Evolutionary conservation across 2,329 filamentous ascomycete genomes (phyloP).

Genomic region (Epichloe brachyelytri): DNA sequence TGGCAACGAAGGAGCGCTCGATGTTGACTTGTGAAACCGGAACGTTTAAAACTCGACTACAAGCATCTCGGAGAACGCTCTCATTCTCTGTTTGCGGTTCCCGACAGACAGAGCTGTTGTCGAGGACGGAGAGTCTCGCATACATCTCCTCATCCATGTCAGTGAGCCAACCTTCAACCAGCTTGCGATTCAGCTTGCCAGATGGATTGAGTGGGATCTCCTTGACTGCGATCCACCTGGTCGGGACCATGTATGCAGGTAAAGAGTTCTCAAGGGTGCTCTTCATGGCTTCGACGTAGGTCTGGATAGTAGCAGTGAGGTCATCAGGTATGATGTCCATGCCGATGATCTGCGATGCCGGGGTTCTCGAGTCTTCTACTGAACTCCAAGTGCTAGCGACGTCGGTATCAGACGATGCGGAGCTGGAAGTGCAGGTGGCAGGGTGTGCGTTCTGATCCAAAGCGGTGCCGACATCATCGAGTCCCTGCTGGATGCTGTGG

Average conservation of each 20-base stretch:
- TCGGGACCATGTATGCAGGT: slow-evolving; percentile 10
- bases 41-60: slow-evolving; percentile 28
- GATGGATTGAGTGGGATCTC: slow-evolving; percentile 7
- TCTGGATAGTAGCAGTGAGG: neutral
- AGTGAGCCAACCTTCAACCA: neutral
- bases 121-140: neutral
- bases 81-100: slow-evolving; percentile 1
- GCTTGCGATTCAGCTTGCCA: slow-evolving; percentile 9
- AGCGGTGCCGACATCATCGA: neutral
- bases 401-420: neutral
- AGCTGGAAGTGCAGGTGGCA: neutral
- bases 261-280: slow-evolving; percentile 5
- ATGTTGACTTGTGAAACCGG: slow-evolving; percentile 15
- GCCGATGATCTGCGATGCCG: neutral
- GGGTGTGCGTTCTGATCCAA: neutral
- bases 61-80: slow-evolving; percentile 15
- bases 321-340: neutral
- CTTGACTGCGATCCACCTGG: slow-evolving; percentile 8
- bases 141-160: neutral
- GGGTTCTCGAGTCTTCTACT: neutral
- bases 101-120: neutral
- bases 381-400: neutral
- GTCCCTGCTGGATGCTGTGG: neutral
- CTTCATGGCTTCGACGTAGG: slow-evolving; percentile 3
- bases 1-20: slow-evolving; percentile 22